Percentiles rank a stretch among this genome's conserved stretches.
Evolutionary conservation across 768 basidiomycete genomes (phyloP).

Genomic region (Tephrocybe sp.): DNA sequence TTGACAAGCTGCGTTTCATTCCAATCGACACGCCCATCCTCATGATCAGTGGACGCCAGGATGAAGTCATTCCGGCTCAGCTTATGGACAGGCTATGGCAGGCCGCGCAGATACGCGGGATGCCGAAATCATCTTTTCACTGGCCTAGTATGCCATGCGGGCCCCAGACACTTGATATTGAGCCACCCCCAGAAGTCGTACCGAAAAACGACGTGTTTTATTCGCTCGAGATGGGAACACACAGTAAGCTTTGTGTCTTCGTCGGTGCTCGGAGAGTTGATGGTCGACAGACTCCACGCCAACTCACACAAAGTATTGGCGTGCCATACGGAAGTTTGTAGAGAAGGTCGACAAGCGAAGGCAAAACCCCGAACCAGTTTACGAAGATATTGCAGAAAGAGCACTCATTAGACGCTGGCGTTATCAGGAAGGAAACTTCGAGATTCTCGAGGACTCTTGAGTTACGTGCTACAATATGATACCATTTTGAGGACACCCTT

Average conservation of each 20-base stretch:
- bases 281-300: slow-evolving; percentile 1
- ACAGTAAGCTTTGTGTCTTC: slow-evolving; percentile 26
- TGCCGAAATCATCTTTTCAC: slow-evolving; percentile 34
- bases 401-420: slow-evolving; percentile 6
- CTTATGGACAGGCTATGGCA: slow-evolving; percentile 68
- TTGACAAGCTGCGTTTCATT: slow-evolving; percentile 52
- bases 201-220: slow-evolving; percentile 25
- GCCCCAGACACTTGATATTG: slow-evolving; percentile 8
- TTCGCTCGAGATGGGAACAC: slow-evolving; percentile 35
- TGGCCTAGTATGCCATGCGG: slow-evolving; percentile 39
- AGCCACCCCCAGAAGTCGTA: slow-evolving; percentile 25
- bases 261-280: not conserved
- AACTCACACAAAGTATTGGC: not conserved
- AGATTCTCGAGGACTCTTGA: not conserved
- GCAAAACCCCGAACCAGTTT: not conserved
- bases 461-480: not conserved
- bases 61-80: slow-evolving; percentile 60
- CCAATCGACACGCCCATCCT: slow-evolving; percentile 63
- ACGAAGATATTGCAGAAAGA: not conserved
- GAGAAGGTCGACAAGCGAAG: not conserved
- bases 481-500: not conserved
- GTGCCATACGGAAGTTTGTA: not conserved
- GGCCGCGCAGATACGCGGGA: slow-evolving; percentile 41
- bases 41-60: slow-evolving; percentile 64
- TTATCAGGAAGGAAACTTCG: not conserved